phyloP scores from a whole-genome alignment of 1,284 basidiomycete genomes.

The Grifola frondosa region DNA sequence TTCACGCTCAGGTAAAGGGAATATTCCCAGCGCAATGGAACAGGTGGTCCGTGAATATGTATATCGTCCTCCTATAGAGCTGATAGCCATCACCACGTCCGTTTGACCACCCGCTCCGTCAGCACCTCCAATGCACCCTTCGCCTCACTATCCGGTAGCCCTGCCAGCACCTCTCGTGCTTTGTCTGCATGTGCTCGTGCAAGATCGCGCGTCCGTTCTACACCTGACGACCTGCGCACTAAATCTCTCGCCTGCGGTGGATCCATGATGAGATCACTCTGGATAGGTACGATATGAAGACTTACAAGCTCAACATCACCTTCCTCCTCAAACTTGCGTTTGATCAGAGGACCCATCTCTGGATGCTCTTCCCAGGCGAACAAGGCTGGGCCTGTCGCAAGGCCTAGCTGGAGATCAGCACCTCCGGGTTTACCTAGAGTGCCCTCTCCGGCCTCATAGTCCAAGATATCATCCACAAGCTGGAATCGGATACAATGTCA shows the following conservation, averaged over 20 bases:
- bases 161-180: slow-evolving; percentile 68
- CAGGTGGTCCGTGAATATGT: no score
- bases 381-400: slow-evolving; percentile 92
- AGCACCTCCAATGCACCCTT: slow-evolving; percentile 69
- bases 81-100: slow-evolving; percentile 43
- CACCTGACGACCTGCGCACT: slow-evolving; percentile 74
- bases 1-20: no score
- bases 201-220: slow-evolving; percentile 78
- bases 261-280: slow-evolving; percentile 5
- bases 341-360: slow-evolving; percentile 80
- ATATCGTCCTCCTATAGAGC: slow-evolving; percentile 9
- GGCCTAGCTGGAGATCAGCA: slow-evolving; percentile 83
- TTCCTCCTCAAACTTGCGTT: slow-evolving; percentile 76
- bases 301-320: slow-evolving; percentile 86
- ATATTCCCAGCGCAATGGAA: no score
- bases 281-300: slow-evolving; percentile 7
- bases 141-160: slow-evolving; percentile 84
- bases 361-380: slow-evolving; percentile 93
- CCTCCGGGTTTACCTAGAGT: slow-evolving; percentile 85
- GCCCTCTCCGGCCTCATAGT: slow-evolving; percentile 72
- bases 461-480: slow-evolving; percentile 92
- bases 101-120: slow-evolving; percentile 62
- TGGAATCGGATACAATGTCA: slow-evolving; percentile 32
- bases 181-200: slow-evolving; percentile 78
- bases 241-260: slow-evolving; percentile 65